These are phyloP conservation scores for Clavispora phyllophila DNA, from an alignment of 805 yeast species.

Conservation along the genomic window DNA sequence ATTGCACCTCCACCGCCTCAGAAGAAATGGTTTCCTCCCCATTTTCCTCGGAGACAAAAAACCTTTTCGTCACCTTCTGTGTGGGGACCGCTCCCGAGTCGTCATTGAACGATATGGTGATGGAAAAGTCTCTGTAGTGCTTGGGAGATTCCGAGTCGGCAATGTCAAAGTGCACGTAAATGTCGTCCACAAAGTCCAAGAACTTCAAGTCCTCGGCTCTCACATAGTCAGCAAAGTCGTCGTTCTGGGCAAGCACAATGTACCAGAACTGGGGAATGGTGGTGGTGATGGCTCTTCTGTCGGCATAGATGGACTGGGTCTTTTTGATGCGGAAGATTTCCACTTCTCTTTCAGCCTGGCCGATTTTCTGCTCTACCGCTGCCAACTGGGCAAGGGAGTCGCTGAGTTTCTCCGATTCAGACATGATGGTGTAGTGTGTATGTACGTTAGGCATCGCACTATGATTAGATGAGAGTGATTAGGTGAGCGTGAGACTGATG, in stretches of 20 bases:
- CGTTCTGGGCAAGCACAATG: conserved; percentile 74
- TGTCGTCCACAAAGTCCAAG: conserved; percentile 60
- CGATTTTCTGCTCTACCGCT: conserved; percentile 53
- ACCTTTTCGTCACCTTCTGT: conserved; percentile 58
- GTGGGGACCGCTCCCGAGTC: conserved; percentile 44
- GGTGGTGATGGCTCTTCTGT: conserved; percentile 49
- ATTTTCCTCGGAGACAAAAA: conserved; percentile 43
- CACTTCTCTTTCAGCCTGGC: conserved; percentile 54
- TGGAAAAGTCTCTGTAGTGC: conserved; percentile 50
- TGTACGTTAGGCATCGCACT: background rate
- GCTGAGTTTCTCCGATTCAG: conserved; percentile 18
- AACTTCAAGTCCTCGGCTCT: conserved; percentile 72
- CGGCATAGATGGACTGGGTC: conserved; percentile 52
- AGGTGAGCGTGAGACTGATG: too few relatives aligned
- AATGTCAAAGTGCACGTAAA: conserved; percentile 53
- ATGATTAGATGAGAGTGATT: too few relatives aligned
- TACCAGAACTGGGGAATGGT: conserved; percentile 82
- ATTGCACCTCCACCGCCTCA: conserved; percentile 48
- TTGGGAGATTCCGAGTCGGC: conserved; percentile 28
- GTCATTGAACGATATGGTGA: conserved; percentile 50
- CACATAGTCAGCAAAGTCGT: conserved; percentile 78
- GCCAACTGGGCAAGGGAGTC: conserved; percentile 42
- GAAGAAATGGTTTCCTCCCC: conserved; percentile 57
- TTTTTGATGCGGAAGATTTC: conserved; percentile 49
- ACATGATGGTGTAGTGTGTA: background rate